A percentile compares a stretch with the other conserved stretches of the same genome.
phyloP scores from a whole-genome alignment of 495 filamentous ascomycete species.

The Aspergillus carlsbadensis region DNA sequence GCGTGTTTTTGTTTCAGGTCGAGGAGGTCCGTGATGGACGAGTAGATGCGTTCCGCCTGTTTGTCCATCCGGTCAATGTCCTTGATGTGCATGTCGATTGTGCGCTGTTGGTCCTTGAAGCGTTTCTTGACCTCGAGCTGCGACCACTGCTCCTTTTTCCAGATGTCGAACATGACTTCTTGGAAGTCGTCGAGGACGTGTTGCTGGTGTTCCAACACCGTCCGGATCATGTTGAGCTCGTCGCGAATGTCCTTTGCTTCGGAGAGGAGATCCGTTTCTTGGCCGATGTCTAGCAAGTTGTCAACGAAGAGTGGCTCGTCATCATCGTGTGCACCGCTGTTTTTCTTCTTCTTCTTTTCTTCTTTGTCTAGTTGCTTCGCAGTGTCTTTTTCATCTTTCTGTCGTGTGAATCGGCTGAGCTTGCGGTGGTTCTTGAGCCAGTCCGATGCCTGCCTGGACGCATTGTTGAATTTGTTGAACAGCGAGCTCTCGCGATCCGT shows the following conservation, averaged over 20 bases:
- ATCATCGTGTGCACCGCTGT: slow-evolving; percentile 17
- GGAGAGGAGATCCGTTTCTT: slow-evolving; percentile 62
- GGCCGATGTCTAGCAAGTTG: slow-evolving; percentile 64
- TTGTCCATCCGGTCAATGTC: slow-evolving; percentile 69
- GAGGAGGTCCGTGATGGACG: slow-evolving; percentile 60
- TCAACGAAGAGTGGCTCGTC: slow-evolving; percentile 57
- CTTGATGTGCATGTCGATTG: slow-evolving; percentile 60
- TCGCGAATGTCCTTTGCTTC: slow-evolving; percentile 73
- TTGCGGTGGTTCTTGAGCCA: slow-evolving; percentile 63
- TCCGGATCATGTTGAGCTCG: slow-evolving; percentile 69
- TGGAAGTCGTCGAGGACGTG: slow-evolving; percentile 55
- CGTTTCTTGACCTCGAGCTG: slow-evolving; percentile 57
- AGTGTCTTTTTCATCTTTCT: slow-evolving; percentile 22
- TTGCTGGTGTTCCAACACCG: slow-evolving; percentile 59
- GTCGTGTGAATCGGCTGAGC: slow-evolving; percentile 40
- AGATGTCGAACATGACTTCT: slow-evolving; percentile 52
- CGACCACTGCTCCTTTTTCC: slow-evolving; percentile 40
- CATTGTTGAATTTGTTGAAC: slow-evolving; percentile 62
- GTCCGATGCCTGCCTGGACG: slow-evolving; percentile 57
- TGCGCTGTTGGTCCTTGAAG: slow-evolving; percentile 58
- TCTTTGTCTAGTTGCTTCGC: slow-evolving; percentile 18
- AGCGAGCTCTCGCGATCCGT: slow-evolving; percentile 64
- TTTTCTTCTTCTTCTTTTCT: slow-evolving; percentile 16
- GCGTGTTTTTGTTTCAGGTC: slow-evolving; percentile 67
- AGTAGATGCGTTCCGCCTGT: slow-evolving; percentile 64